phyloP scores from a whole-genome alignment of 1,284 basidiomycete species.

The Pyrrhoderma lamaoense region DNA sequence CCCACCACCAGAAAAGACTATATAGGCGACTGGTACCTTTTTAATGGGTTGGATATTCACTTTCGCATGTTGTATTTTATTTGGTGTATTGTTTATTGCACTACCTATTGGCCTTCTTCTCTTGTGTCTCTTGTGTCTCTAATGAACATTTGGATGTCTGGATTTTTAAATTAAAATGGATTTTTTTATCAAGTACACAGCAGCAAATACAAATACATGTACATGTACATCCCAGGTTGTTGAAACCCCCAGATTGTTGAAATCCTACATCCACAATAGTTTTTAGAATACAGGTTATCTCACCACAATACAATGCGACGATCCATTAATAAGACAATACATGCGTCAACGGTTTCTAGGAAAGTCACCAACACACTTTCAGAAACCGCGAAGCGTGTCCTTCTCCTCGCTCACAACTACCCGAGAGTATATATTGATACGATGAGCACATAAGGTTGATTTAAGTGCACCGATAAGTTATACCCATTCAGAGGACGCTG shows the following conservation, averaged over 20 bases:
- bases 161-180: not conserved
- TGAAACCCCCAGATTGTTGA: slow-evolving; percentile 19
- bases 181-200: not conserved
- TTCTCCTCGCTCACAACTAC: slow-evolving; percentile 16
- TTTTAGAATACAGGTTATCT: not conserved
- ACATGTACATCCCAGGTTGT: slow-evolving; percentile 10
- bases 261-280: slow-evolving; percentile 12
- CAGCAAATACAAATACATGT: not conserved
- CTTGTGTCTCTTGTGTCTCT: no score
- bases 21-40: not conserved
- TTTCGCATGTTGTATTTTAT: not conserved
- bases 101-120: no score
- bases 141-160: no score
- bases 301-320: no score
- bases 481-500: slow-evolving; percentile 58
- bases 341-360: no score
- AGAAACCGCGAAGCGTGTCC: not conserved
- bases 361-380: no score
- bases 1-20: not conserved
- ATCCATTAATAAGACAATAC: no score
- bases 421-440: slow-evolving; percentile 16
- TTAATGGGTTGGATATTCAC: not conserved
- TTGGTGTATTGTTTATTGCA: not conserved
- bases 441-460: not conserved
- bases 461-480: slow-evolving; percentile 34